Evolutionary conservation across 1,139 yeast species (phyloP).

Genomic region (Suhomyces anneliseae): DNA sequence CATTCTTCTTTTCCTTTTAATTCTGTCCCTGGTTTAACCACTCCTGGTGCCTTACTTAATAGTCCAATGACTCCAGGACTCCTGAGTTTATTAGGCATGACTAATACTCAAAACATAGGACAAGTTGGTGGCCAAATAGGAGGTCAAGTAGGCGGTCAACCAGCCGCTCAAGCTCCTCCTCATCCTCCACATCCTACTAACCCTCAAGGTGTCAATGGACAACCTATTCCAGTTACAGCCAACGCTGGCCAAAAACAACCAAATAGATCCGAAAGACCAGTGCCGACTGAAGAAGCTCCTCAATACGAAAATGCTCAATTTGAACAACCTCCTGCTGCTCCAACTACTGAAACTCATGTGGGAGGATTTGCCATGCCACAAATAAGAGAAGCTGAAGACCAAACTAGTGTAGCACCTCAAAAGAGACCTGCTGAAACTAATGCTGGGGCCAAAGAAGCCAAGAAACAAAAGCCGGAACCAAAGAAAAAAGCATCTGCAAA

Average conservation of each 20-base stretch:
- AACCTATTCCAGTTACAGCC: not conserved
- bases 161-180: too few species aligned
- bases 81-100: slow-evolving; percentile 24
- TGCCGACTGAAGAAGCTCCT: not conserved
- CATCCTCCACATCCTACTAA: too few species aligned
- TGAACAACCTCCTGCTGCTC: not conserved
- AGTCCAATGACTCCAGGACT: slow-evolving; percentile 48
- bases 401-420: not conserved
- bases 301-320: not conserved
- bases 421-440: slow-evolving; percentile 13
- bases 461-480: slow-evolving; percentile 12
- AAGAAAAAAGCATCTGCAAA: slow-evolving; percentile 4
- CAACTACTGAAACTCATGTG: slow-evolving; percentile 1
- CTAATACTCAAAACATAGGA: slow-evolving; percentile 10
- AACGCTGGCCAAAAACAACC: not conserved
- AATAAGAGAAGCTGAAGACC: slow-evolving; percentile 4
- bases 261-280: not conserved
- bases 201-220: not conserved
- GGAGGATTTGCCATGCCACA: slow-evolving; percentile 5
- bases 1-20: slow-evolving; percentile 16
- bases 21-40: slow-evolving; percentile 41
- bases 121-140: not conserved
- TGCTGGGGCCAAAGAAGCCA: slow-evolving; percentile 1
- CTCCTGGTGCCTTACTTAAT: slow-evolving; percentile 44
- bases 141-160: too few species aligned